Base-by-base conservation (phyloP, 2,329 filamentous ascomycete genomes). In the Hypoxylon sp. region DNA sequence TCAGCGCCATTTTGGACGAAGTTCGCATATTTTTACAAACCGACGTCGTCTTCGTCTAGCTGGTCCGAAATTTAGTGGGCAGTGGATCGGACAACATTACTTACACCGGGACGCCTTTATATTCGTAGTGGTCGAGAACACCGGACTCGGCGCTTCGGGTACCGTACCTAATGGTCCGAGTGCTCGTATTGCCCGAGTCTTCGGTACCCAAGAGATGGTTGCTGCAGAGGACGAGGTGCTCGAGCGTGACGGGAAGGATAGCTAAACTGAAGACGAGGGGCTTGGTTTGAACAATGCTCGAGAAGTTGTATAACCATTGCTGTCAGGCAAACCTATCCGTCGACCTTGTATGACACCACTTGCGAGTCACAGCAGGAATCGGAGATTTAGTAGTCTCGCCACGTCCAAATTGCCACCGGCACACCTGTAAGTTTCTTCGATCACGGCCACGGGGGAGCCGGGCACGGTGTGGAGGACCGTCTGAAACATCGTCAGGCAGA, bases 191-290 rank as follows among this genome's bases (percentile, higher is more conserved):
- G 18, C 52, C 48, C 9, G 48, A 57, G 21, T 35, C 42, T 3
- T 41, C 48, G 47, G 52, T 48, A 4, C 18, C 26, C 17, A n/a
- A n/a, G n/a, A n/a, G n/a, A n/a, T n/a, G n/a, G n/a, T n/a, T n/a
- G n/a, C n/a, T n/a, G n/a, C n/a, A n/a, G 46, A 50, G 50, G 38
- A 48, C 53, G 23, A 50, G 48, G 18, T 52, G 54, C 42, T 57
- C 48, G 10, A 57, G 18, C n/a, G 42, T 52, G 17, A 18, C 6
- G 11, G 48, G 48, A 9, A 57, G 47, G 33, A 7, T 38, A 23
- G 54, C 48, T 11, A 48, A n/a, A 26, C 29, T 51, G 29, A 23
- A 15, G 8, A 35, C 15, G n/a, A 20, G 7, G 18, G 11, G 45
- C 4, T 4, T 24, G 37, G 24, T 11, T 15, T 51, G 27, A 17